These are phyloP conservation scores for Lentinula guzmanii DNA, from an alignment of 768 basidiomycete species.

Conservation along the genomic window DNA sequence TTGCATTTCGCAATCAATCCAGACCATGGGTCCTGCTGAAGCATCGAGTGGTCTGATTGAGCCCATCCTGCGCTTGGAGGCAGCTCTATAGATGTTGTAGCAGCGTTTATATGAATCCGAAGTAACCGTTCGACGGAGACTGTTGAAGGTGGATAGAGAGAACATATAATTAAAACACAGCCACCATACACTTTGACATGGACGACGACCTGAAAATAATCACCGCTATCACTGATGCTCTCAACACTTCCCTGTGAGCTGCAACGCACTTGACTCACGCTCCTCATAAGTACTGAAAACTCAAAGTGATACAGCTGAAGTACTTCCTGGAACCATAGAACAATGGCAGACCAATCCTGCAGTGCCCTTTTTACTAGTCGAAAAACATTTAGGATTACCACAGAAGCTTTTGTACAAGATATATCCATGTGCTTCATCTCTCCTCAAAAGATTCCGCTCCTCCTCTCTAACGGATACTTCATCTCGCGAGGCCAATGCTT, in stretches of 20 bases:
- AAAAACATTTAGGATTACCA: conserved; percentile 62
- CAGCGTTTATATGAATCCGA: not conserved
- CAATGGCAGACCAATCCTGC: conserved; percentile 35
- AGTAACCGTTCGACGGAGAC: not conserved
- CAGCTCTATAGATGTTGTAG: not conserved
- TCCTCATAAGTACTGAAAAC: not conserved
- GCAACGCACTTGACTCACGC: not conserved
- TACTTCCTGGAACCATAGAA: conserved; percentile 51
- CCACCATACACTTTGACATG: not conserved
- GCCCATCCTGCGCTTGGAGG: not conserved
- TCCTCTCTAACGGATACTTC: not conserved
- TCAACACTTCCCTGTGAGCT: conserved; percentile 1
- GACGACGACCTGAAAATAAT: not conserved
- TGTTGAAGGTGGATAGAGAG: not conserved
- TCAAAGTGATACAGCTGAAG: conserved; percentile 47
- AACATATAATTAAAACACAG: not conserved
- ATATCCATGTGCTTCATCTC: conserved; percentile 38
- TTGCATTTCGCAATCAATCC: conserved; percentile 86
- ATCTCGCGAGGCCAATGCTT: conserved; percentile 10
- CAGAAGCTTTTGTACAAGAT: conserved; percentile 47
- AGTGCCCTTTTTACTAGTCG: conserved; percentile 49
- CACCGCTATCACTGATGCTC: not conserved
- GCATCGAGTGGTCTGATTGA: not conserved
- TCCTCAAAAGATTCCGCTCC: conserved; percentile 24
- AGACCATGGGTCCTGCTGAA: conserved; percentile 63